Percentiles rank a stretch among this genome's conserved stretches.
Evolutionary conservation across 768 basidiomycete genomes (phyloP).

Genomic region (Lactifluus piperatus): DNA sequence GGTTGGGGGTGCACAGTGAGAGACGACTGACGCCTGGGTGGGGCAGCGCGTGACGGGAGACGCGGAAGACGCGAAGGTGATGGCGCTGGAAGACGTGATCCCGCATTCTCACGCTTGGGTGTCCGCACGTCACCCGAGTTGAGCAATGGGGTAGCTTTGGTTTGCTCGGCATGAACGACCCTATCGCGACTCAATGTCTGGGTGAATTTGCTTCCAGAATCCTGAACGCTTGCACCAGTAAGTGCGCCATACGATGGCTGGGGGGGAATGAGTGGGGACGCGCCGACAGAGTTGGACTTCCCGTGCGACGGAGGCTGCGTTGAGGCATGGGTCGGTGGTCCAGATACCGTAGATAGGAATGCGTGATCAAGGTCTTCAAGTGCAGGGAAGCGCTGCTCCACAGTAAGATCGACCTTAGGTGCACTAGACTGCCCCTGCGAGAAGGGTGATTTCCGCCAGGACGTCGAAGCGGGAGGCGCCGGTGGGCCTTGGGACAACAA

Average conservation of each 20-base stretch:
- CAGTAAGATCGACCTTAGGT: constrained; percentile 36
- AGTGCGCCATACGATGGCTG: neutral
- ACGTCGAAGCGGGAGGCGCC: constrained; percentile 6
- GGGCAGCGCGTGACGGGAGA: constrained; percentile 33
- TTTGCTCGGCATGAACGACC: constrained; percentile 47
- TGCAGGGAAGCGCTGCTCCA: constrained; percentile 78
- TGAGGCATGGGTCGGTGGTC: constrained; percentile 6
- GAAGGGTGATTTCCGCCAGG: constrained; percentile 16
- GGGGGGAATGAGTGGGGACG: neutral
- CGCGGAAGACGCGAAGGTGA: constrained; percentile 19
- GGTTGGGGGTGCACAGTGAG: constrained; percentile 16
- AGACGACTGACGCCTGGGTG: constrained; percentile 43
- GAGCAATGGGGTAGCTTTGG: constrained; percentile 46
- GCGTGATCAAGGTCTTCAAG: constrained; percentile 72
- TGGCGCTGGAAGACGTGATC: constrained; percentile 13
- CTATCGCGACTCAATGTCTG: constrained; percentile 24
- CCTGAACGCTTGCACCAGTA: neutral
- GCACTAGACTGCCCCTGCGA: neutral
- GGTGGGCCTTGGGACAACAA: constrained; percentile 12
- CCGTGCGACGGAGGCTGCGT: constrained; percentile 7
- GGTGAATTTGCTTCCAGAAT: constrained; percentile 6
- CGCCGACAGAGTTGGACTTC: neutral
- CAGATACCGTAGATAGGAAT: constrained; percentile 28
- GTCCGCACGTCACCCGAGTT: constrained; percentile 24
- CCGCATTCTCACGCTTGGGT: constrained; percentile 3